Percentiles rank a stretch among this genome's conserved stretches.
phyloP scores from a whole-genome alignment of 1,284 basidiomycete genomes.

The Microbotryum silenes-acaulis region DNA sequence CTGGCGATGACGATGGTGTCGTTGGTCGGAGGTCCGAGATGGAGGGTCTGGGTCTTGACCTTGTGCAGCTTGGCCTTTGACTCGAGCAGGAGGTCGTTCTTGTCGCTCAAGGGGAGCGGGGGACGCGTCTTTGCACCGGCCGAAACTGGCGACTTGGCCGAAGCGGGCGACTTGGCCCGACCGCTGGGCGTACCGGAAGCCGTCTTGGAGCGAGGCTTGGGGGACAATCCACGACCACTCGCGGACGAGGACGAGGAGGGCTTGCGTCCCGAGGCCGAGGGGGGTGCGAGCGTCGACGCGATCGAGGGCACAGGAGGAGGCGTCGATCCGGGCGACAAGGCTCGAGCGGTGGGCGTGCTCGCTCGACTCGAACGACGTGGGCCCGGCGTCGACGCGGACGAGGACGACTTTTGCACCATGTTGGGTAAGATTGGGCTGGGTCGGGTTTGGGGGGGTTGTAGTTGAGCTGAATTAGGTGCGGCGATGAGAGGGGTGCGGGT shows the following conservation, averaged over 20 bases:
- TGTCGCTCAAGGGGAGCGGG: conserved; percentile 20
- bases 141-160: too few relatives aligned
- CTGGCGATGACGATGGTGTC: conserved; percentile 68
- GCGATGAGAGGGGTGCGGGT: too few relatives aligned
- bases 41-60: conserved; percentile 35
- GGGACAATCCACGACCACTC: too few relatives aligned
- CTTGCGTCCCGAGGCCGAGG: not conserved
- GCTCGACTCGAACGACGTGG: conserved; percentile 19
- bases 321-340: too few relatives aligned
- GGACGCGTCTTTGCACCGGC: conserved; percentile 4
- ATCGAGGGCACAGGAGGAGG: conserved; percentile 6
- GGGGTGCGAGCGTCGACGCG: conserved; percentile 13
- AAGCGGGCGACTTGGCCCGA: too few relatives aligned
- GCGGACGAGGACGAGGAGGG: not conserved
- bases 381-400: conserved; percentile 4
- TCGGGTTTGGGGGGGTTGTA: too few relatives aligned
- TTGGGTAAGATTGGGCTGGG: too few relatives aligned
- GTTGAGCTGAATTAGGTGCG: too few relatives aligned
- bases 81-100: conserved; percentile 28
- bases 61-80: conserved; percentile 27
- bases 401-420: too few relatives aligned
- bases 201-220: too few relatives aligned
- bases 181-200: too few relatives aligned
- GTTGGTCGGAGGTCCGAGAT: conserved; percentile 22
- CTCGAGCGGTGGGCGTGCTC: conserved; percentile 14